Conservation (phyloP, 805 yeast species). For the Cyberlindnera euphorbiiphila region DNA sequence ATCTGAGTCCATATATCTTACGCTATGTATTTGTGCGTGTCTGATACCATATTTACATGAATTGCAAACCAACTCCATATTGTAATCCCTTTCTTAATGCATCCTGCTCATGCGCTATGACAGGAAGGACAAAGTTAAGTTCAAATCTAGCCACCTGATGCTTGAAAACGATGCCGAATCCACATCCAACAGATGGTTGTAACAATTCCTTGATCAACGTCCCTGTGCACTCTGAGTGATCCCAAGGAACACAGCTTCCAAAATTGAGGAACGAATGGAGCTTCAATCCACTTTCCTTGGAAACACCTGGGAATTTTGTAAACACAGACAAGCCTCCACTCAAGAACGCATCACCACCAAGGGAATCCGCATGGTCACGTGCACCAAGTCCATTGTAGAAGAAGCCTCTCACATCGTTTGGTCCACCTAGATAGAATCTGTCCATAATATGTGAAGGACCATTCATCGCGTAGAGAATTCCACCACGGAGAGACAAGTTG, state of each 20-base stretch:
- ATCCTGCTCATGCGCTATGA: conserved; percentile 48
- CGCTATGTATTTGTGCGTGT: background rate
- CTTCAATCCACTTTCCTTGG: conserved; percentile 47
- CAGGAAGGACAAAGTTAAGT: conserved; percentile 58
- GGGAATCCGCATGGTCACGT: conserved; percentile 45
- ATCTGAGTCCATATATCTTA: background rate
- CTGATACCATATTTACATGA: conserved; percentile 35
- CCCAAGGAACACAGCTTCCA: conserved; percentile 53
- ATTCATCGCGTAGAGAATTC: conserved; percentile 45
- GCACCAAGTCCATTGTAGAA: conserved; percentile 65
- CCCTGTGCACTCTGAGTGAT: conserved; percentile 22
- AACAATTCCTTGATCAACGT: conserved; percentile 29
- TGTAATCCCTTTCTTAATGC: conserved; percentile 60
- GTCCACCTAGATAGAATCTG: conserved; percentile 81
- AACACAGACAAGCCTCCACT: conserved; percentile 58
- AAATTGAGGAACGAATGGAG: conserved; percentile 62
- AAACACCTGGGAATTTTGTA: conserved; percentile 53
- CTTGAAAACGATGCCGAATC: conserved; percentile 56
- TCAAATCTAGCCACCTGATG: conserved; percentile 69
- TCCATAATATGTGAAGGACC: conserved; percentile 57
- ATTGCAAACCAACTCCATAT: conserved; percentile 60
- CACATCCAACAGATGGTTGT: conserved; percentile 50
- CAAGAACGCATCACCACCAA: conserved; percentile 65
- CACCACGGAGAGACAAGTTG: conserved; percentile 47
- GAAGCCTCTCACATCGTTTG: conserved; percentile 68